phyloP scores from a whole-genome alignment of 177 flowering plant species.

The Vitis hybrid region DNA sequence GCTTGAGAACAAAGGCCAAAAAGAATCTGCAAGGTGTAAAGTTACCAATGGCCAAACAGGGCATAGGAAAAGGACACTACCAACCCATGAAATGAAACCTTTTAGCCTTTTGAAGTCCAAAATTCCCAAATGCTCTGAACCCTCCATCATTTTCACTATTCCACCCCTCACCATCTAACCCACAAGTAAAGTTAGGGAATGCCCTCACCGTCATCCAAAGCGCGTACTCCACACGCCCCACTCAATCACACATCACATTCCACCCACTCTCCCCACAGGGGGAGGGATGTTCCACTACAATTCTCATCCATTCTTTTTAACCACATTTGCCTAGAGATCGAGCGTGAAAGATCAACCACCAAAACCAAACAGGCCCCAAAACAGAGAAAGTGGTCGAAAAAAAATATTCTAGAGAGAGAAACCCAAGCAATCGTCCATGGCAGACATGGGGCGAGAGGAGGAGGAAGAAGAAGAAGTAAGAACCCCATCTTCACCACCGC shows the following conservation, averaged over 20 bases:
- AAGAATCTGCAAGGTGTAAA: conserved; percentile 19
- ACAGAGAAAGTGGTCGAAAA: neutral
- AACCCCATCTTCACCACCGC: neutral
- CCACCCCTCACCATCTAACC: no score
- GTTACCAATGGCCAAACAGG: neutral
- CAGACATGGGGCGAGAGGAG: conserved; percentile 1
- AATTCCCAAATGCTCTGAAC: no score
- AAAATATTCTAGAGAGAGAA: neutral
- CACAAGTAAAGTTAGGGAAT: no score
- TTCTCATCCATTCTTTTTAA: neutral
- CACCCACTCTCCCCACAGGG: no score
- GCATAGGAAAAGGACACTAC: no score
- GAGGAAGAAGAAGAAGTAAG: neutral
- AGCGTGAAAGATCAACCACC: neutral
- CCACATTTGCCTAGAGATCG: neutral
- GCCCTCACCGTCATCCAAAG: no score
- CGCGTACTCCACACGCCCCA: neutral
- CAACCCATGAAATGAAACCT: no score
- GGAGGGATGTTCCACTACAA: neutral
- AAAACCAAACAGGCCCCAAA: neutral
- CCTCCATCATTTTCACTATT: no score
- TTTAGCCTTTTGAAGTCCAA: no score
- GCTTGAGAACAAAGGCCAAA: no score
- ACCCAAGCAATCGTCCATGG: neutral
- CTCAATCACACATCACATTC: no score